Percentiles rank a stretch among this genome's conserved stretches.
Conservation (phyloP, 1,284 basidiomycete species). For the Veloboletus limbatus region DNA sequence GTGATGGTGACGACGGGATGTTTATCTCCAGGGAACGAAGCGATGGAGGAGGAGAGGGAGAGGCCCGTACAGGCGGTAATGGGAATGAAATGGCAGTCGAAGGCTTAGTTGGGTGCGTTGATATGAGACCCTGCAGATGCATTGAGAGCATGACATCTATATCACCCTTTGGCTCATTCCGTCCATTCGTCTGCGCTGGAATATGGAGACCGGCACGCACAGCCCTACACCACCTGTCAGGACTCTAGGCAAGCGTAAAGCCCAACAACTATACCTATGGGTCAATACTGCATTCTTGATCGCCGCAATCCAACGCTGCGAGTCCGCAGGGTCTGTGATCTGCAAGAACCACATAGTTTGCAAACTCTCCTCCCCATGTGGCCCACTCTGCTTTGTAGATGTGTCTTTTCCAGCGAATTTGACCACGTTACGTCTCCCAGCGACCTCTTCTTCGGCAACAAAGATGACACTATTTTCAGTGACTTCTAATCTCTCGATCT, state of each 20-base stretch:
- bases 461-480: conserved; percentile 72
- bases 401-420: conserved; percentile 64
- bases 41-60: conserved; percentile 46
- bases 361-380: neutral
- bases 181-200: conserved; percentile 40
- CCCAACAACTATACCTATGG: conserved; percentile 50
- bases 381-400: conserved; percentile 43
- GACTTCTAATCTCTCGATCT: conserved; percentile 70
- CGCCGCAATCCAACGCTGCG: conserved; percentile 68
- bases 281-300: conserved; percentile 70
- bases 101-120: conserved; percentile 26
- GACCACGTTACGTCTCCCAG: conserved; percentile 59
- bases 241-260: neutral
- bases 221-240: conserved; percentile 42
- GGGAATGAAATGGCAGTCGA: conserved; percentile 14
- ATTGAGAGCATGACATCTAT: conserved; percentile 81
- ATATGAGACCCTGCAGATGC: conserved; percentile 57
- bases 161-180: conserved; percentile 66
- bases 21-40: conserved; percentile 39
- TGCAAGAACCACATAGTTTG: conserved; percentile 58
- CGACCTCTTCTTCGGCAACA: conserved; percentile 66
- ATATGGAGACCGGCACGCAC: conserved; percentile 62
- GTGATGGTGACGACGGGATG: conserved; percentile 20
- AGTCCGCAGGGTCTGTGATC: conserved; percentile 54
- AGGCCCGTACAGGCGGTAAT: conserved; percentile 32